Evolutionary conservation across 2,329 filamentous ascomycete species (phyloP), one percentile per base, ranked within the genome.

Genomic region (Blastomyces parvus): DNA sequence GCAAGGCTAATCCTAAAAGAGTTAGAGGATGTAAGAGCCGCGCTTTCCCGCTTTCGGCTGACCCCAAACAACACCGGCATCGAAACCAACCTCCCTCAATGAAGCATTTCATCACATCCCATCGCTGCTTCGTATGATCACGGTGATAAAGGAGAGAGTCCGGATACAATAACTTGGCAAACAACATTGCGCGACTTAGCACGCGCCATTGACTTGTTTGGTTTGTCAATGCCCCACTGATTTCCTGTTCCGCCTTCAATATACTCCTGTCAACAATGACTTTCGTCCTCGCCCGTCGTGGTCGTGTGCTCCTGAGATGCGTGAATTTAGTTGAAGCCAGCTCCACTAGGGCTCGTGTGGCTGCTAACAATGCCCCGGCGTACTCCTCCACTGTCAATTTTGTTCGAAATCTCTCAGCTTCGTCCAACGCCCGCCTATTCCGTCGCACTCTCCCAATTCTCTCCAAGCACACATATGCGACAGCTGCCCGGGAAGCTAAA

Each of bases 381-480:
- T 44, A 14, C 27, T 7, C 33, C 27, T 55, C 56, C 36, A 17
- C 48, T 11, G 52, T 46, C 27, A 46, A 30, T 44, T 57, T 38
- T 27, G 53, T 38, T 57, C 61, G 25, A 40, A 57, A 27, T 25
- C 62, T 57, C 27, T 56, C 57, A 46, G 33, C 50, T 14, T 25
- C 55, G 1, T n/a, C 44, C 2, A 58, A 42, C 53, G 50, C 57
- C 64, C 38, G 65, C 19, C 64, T 64, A 61, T 61, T 66, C 9
- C 38, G 64, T 5, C 63, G 62, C 57, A 61, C 64, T n/a, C 67
- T 69, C 56, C 68, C 69, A 19, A 64, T 67, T 30, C 64, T 65
- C 38, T 66, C 70, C 30, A 69, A 68, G 63, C 65, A 68, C 62
- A 68, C 68, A 42, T 75, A 74, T 67, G 73, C 73, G n/a, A 73